Evolutionary conservation across 2,329 filamentous ascomycete species (phyloP).

Genomic region (Falciphora oryzae): DNA sequence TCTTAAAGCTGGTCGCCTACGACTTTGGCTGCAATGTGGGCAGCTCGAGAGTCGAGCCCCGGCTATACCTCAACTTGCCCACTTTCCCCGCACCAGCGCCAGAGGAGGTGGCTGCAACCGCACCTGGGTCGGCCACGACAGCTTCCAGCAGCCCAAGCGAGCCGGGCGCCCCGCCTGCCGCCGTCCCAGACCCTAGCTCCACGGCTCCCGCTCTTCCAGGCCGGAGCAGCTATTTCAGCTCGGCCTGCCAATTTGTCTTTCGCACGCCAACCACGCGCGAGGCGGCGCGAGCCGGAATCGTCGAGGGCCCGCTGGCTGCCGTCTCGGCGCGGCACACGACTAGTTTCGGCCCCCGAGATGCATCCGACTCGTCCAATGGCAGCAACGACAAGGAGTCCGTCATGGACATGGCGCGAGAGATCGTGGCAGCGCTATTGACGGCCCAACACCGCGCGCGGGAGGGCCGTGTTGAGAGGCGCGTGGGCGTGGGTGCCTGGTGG

Average conservation of each 20-base stretch:
- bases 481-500: conserved; percentile 59
- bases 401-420: conserved; percentile 56
- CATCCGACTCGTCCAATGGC: neutral
- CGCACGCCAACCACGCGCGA: conserved; percentile 55
- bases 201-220: conserved; percentile 1
- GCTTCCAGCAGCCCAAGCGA: neutral
- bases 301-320: conserved; percentile 57
- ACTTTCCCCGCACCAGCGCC: conserved; percentile 17
- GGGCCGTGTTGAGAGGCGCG: conserved; percentile 47
- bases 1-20: conserved; percentile 59
- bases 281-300: conserved; percentile 50
- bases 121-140: neutral
- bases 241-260: conserved; percentile 54
- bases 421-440: conserved; percentile 54
- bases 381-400: conserved; percentile 42
- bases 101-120: too few relatives aligned
- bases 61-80: conserved; percentile 45
- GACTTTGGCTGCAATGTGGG: conserved; percentile 60
- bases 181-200: neutral
- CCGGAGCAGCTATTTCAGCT: conserved; percentile 49
- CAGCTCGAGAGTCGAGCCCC: conserved; percentile 51
- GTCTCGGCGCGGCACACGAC: conserved; percentile 52
- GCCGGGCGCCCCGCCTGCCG: neutral
- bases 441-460: conserved; percentile 59
- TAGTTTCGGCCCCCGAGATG: conserved; percentile 33